A percentile compares a stretch with the other conserved stretches of the same genome.
Evolutionary conservation across 495 filamentous ascomycete species (phyloP).

Genomic region (Aspergillus avenaceus): DNA sequence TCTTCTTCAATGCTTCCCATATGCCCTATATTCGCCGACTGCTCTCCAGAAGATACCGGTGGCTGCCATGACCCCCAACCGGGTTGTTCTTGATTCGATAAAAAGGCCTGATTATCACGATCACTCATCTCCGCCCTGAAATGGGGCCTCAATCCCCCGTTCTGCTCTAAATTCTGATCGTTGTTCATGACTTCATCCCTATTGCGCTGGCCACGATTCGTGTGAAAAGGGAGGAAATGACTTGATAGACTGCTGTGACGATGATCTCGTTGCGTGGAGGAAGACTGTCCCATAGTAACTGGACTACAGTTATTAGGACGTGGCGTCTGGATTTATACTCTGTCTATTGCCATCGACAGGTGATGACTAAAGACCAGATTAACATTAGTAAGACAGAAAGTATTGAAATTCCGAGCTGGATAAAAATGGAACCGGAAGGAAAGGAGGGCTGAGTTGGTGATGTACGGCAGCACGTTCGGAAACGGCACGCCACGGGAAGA

Average conservation of each 20-base stretch:
- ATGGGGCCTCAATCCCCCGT: conserved; percentile 20
- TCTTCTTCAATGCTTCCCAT: conserved; percentile 38
- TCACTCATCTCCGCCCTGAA: conserved; percentile 14
- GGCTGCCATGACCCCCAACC: conserved; percentile 22
- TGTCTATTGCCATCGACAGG: conserved; percentile 31
- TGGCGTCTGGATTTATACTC: conserved; percentile 20
- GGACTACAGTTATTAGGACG: conserved; percentile 8
- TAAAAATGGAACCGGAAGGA: background rate
- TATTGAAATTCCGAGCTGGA: background rate
- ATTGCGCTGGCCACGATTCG: conserved; percentile 18
- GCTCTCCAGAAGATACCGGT: conserved; percentile 10
- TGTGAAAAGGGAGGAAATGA: conserved; percentile 17
- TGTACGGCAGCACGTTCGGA: too few species aligned
- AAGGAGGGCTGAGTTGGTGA: background rate
- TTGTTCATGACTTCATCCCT: conserved; percentile 44
- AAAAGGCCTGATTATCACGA: conserved; percentile 12
- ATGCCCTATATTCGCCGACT: conserved; percentile 11
- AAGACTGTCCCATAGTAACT: conserved; percentile 50
- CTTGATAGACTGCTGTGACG: conserved; percentile 25
- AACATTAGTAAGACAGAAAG: conserved; percentile 18
- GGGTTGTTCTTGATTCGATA: conserved; percentile 10
- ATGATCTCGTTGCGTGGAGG: conserved; percentile 39
- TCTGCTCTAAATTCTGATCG: conserved; percentile 26
- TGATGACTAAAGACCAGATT: conserved; percentile 15
- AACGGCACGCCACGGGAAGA: too few species aligned